These are phyloP conservation scores for Boechera stricta DNA, from an alignment of 345 rosid species.

Conservation along the genomic window DNA sequence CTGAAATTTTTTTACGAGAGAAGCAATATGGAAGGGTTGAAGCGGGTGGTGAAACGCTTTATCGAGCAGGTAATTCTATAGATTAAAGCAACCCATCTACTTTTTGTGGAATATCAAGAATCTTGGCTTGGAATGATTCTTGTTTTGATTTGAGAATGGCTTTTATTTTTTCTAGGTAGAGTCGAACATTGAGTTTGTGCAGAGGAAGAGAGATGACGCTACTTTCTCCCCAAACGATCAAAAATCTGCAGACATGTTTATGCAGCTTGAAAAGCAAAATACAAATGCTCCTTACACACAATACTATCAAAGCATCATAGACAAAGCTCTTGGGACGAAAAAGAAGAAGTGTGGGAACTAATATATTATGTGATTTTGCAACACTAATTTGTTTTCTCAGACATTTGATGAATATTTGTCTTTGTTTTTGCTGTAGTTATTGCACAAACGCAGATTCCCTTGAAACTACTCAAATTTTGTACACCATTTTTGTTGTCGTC, in stretches of 20 bases:
- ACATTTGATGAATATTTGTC: not conserved
- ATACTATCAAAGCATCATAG: slow-evolving; percentile 69
- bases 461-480: slow-evolving; percentile 1
- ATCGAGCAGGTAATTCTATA: slow-evolving; percentile 69
- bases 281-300: slow-evolving; percentile 63
- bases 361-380: not conserved
- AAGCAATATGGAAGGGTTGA: slow-evolving; percentile 61
- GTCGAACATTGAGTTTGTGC: slow-evolving; percentile 72
- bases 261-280: slow-evolving; percentile 73
- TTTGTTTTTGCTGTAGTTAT: slow-evolving; percentile 6
- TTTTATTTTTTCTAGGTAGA: slow-evolving; percentile 59
- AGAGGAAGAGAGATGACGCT: slow-evolving; percentile 80
- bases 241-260: slow-evolving; percentile 69
- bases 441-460: not conserved
- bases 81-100: not conserved
- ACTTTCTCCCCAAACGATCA: slow-evolving; percentile 91
- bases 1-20: slow-evolving; percentile 63
- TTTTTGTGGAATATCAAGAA: not conserved
- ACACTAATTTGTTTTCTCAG: not conserved
- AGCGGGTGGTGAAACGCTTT: slow-evolving; percentile 68
- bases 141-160: slow-evolving; percentile 19
- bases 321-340: slow-evolving; percentile 52
- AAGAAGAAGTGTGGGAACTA: slow-evolving; percentile 18
- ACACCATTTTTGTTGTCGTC: slow-evolving; percentile 1
- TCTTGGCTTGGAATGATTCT: slow-evolving; percentile 12